phyloP scores from a whole-genome alignment of 2,329 filamentous ascomycete genomes.

The Fusarium solani-melongenae region DNA sequence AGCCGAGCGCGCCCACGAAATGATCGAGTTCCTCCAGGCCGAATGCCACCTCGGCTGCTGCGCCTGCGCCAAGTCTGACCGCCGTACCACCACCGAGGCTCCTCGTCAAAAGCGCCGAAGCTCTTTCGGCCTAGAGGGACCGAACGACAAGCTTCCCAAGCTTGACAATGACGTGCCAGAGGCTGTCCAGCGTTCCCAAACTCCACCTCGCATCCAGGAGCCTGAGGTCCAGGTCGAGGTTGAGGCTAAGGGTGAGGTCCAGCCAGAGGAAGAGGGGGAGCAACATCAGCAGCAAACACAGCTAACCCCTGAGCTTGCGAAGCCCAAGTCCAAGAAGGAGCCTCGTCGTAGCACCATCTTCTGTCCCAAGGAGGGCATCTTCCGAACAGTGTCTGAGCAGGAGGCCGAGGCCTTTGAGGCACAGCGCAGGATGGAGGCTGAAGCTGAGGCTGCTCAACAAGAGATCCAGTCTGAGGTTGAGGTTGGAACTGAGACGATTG shows the following conservation, averaged over 20 bases:
- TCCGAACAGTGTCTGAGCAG: constrained; percentile 68
- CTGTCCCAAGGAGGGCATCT: constrained; percentile 71
- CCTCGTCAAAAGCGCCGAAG: constrained; percentile 40
- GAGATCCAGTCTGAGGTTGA: constrained; percentile 6
- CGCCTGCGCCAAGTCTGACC: constrained; percentile 61
- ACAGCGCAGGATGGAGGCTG: constrained; percentile 39
- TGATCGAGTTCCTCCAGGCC: constrained; percentile 79
- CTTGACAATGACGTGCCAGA: constrained; percentile 48
- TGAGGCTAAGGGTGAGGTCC: constrained; percentile 7
- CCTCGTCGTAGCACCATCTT: constrained; percentile 66
- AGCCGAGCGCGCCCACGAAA: constrained; percentile 76
- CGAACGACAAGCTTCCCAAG: constrained; percentile 49
- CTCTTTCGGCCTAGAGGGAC: constrained; percentile 39
- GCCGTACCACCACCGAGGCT: constrained; percentile 14
- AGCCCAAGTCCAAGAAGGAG: constrained; percentile 50
- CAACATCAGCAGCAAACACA: constrained; percentile 42
- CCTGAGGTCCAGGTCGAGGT: constrained; percentile 11
- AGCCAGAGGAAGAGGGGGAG: constrained; percentile 1
- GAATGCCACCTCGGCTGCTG: constrained; percentile 79
- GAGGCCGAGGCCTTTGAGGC: constrained; percentile 59
- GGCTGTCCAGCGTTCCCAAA: constrained; percentile 30
- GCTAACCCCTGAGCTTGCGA: constrained; percentile 24
- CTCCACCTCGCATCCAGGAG: constrained; percentile 36
- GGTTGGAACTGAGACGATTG: constrained; percentile 34
- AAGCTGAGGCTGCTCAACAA: constrained; percentile 23